Evolutionary conservation across 164 flowering plant genomes (phyloP).

Genomic region (Vitis riparia): DNA sequence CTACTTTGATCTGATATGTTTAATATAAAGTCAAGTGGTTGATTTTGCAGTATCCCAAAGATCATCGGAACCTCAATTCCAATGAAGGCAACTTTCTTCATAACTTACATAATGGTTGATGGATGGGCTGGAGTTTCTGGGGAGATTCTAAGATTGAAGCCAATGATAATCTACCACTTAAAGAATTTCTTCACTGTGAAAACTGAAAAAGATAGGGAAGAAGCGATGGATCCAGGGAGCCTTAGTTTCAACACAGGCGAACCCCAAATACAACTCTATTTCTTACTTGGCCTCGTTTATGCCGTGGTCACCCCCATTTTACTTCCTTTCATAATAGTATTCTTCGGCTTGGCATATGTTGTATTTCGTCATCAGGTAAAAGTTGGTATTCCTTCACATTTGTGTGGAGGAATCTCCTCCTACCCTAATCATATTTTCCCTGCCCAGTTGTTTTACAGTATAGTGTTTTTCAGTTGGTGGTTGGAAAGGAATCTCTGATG

Average conservation of each 20-base stretch:
- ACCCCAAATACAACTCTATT: conserved; percentile 90
- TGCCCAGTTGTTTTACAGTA: too few species aligned
- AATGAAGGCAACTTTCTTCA: conserved; percentile 94
- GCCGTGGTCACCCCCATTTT: conserved; percentile 75
- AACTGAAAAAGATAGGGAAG: conserved; percentile 82
- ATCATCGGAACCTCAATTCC: conserved; percentile 84
- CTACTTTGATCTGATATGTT: conserved; percentile 2
- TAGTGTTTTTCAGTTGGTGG: too few species aligned
- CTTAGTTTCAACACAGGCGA: conserved; percentile 72
- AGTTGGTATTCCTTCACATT: neutral
- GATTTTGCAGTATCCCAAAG: conserved; percentile 62
- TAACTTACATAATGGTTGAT: conserved; percentile 92
- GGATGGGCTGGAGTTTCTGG: conserved; percentile 97
- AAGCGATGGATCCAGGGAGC: conserved; percentile 96
- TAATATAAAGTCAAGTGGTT: neutral
- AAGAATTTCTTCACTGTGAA: conserved; percentile 77
- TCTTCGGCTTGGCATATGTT: conserved; percentile 75
- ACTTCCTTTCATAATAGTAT: conserved; percentile 81
- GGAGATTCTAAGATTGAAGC: conserved; percentile 76
- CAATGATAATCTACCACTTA: conserved; percentile 70
- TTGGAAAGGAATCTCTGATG: too few species aligned
- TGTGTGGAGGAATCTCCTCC: too few species aligned
- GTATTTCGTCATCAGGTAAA: conserved; percentile 93
- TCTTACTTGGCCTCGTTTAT: conserved; percentile 90
- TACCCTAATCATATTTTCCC: too few species aligned